These are phyloP conservation scores for Aspergillus sp. DNA, from an alignment of 2,329 filamentous ascomycete genomes.

Conservation along the genomic window DNA sequence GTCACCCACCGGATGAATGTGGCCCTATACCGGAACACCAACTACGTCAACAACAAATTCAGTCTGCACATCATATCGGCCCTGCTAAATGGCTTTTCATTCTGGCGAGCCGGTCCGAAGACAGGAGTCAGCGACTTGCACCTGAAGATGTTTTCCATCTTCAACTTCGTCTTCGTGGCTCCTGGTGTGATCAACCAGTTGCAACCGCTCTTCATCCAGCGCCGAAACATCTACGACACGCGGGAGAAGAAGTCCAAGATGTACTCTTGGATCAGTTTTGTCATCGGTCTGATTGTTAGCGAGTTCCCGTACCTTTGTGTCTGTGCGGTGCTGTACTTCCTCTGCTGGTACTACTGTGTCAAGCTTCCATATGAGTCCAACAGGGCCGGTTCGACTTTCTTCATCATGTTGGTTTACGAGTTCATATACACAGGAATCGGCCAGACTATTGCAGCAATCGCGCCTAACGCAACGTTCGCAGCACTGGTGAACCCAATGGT, in stretches of 20 bases:
- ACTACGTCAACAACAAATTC: constrained; percentile 67
- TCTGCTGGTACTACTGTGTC: constrained; percentile 54
- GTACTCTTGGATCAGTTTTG: constrained; percentile 61
- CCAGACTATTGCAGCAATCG: constrained; percentile 77
- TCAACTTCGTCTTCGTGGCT: constrained; percentile 58
- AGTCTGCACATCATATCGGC: constrained; percentile 53
- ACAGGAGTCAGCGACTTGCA: not conserved
- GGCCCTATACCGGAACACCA: constrained; percentile 64
- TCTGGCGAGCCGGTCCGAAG: constrained; percentile 49
- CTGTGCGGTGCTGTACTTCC: constrained; percentile 48
- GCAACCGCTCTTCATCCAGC: constrained; percentile 59
- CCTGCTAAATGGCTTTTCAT: constrained; percentile 56
- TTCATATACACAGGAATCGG: constrained; percentile 71
- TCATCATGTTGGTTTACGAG: constrained; percentile 73
- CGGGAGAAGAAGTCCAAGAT: constrained; percentile 63
- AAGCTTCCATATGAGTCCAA: not conserved
- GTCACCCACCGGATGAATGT: constrained; percentile 67
- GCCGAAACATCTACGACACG: constrained; percentile 58
- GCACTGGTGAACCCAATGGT: constrained; percentile 74
- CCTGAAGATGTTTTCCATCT: not conserved
- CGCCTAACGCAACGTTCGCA: constrained; percentile 65
- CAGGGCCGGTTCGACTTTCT: constrained; percentile 49
- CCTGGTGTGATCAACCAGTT: constrained; percentile 60
- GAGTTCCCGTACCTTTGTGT: constrained; percentile 50
- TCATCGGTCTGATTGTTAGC: constrained; percentile 51